Evolutionary conservation across 2,329 filamentous ascomycete genomes (phyloP), one percentile per base, ranked within the genome.

Genomic region (Didymella keratinophila): DNA sequence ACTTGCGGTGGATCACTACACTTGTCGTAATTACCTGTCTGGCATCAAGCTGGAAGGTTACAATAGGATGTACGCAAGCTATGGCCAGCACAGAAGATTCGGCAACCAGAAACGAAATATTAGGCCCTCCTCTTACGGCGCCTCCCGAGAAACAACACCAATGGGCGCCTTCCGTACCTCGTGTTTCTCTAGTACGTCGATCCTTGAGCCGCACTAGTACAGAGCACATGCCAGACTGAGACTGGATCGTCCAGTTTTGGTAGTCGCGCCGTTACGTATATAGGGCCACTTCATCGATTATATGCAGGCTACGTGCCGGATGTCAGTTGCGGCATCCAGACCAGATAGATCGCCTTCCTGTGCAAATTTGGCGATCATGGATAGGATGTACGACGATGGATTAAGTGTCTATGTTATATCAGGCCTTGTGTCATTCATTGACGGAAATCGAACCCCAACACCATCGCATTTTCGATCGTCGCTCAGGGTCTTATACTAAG

Each of bases 301-400:
- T n/a, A 37, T 23, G 18, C 20, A 16, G 14, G 5, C 8, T 0
- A 5, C 23, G 10, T 41, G 10, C 32, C 46, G 41, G 41, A 25
- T 27, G 25, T 36, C 10, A 16, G 18, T 7, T 46, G 25, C 53
- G 30, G 32, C 18, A 51, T 16, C 5, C 46, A 51, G 10, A 28
- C 42, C 9, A 44, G 28, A 43, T 43, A 30, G 10, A 44, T 18
- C 9, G 30, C 9, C 18, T 11, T 20, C n/a, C n/a, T 16, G 11
- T 43, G 43, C 21, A 25, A 41, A 3, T 16, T n/a, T n/a, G 36
- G 30, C 27, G 55, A 52, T 58, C 37, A 21, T 41, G 27, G 18
- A 30, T 21, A 51, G 49, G 55, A 52, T 58, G 55, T 58, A 58
- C 55, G 55, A 58, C 27, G 37, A 49, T 32, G 28, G n/a, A 36